Percentiles rank a stretch among this genome's conserved stretches.
Evolutionary conservation across 495 filamentous ascomycete species (phyloP).

Genomic region (Echria macrotheca): DNA sequence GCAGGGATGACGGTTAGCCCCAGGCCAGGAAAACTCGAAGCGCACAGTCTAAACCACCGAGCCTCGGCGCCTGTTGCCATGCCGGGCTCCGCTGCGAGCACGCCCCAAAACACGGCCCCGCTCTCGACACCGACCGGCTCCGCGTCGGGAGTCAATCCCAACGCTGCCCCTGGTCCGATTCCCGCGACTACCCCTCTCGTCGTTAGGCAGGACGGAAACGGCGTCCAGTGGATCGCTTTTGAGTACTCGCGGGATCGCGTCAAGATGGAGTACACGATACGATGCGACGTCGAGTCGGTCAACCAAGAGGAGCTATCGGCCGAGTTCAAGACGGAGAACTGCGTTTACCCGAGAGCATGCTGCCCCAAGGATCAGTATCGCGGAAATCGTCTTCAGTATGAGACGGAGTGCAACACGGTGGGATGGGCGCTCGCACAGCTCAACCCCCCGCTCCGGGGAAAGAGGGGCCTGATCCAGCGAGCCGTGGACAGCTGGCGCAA

Average conservation of each 20-base stretch:
- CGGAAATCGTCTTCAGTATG: constrained; percentile 90
- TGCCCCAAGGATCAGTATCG: constrained; percentile 93
- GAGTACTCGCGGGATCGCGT: constrained; percentile 96
- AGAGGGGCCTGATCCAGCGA: constrained; percentile 91
- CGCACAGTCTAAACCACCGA: constrained; percentile 49
- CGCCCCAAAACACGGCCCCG: constrained; percentile 46
- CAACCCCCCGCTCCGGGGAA: constrained; percentile 84
- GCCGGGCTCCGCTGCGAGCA: constrained; percentile 34
- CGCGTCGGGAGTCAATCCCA: constrained; percentile 62
- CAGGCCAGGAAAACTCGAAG: constrained; percentile 54
- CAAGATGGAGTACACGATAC: constrained; percentile 99
- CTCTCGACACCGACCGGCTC: constrained; percentile 46
- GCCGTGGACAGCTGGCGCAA: constrained; percentile 98
- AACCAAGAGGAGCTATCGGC: constrained; percentile 75
- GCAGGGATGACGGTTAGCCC: constrained; percentile 57
- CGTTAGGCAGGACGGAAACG: constrained; percentile 91
- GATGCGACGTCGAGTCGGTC: constrained; percentile 95
- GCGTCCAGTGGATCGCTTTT: constrained; percentile 98
- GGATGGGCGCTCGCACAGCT: constrained; percentile 94
- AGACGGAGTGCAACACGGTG: constrained; percentile 97
- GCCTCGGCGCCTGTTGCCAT: constrained; percentile 53
- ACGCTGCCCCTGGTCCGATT: constrained; percentile 94
- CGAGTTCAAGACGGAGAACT: constrained; percentile 97
- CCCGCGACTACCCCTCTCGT: constrained; percentile 96
- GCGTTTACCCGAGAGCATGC: constrained; percentile 93